Evolutionary conservation across 2,329 filamentous ascomycete genomes (phyloP).

Genomic region (Rhinocladiella similis): DNA sequence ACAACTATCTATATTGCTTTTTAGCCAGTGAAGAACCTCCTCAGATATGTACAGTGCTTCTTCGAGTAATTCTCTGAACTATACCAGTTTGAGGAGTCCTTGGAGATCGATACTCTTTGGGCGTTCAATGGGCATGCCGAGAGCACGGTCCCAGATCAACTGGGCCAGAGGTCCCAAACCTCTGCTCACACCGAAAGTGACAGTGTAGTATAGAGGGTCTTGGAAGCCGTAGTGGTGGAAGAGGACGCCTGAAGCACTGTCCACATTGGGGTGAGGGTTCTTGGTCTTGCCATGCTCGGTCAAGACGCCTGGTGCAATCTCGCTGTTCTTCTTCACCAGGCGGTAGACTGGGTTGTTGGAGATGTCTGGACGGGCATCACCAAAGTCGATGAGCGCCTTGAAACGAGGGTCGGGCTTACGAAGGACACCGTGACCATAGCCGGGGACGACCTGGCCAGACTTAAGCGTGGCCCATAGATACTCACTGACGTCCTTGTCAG

Average conservation of each 20-base stretch:
- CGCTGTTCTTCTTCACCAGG: conserved; percentile 89
- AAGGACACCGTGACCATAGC: conserved; percentile 93
- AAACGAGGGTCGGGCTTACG: conserved; percentile 97
- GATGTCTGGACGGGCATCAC: conserved; percentile 79
- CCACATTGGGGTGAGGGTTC: conserved; percentile 97
- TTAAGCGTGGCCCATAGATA: conserved; percentile 94
- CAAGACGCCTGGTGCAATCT: conserved; percentile 85
- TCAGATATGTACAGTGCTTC: conserved; percentile 19
- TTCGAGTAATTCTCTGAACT: conserved; percentile 3
- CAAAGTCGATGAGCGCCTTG: conserved; percentile 95
- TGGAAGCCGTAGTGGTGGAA: conserved; percentile 99
- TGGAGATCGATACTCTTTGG: conserved; percentile 96
- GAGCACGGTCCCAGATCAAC: conserved; percentile 90
- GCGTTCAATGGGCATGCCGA: conserved; percentile 93
- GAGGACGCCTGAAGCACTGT: conserved; percentile 86
- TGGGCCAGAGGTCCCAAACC: conserved; percentile 86
- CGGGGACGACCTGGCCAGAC: conserved; percentile 89
- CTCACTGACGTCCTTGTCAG: conserved; percentile 76
- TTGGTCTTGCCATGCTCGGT: conserved; percentile 97
- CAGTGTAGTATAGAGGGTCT: conserved; percentile 91
- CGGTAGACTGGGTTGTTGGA: conserved; percentile 86
- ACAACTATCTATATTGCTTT: background rate
- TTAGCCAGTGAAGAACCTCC: background rate
- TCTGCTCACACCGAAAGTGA: conserved; percentile 66
- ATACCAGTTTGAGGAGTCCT: conserved; percentile 70